Evolutionary conservation across 2,329 filamentous ascomycete species (phyloP).

Genomic region (Xylaria sp.): DNA sequence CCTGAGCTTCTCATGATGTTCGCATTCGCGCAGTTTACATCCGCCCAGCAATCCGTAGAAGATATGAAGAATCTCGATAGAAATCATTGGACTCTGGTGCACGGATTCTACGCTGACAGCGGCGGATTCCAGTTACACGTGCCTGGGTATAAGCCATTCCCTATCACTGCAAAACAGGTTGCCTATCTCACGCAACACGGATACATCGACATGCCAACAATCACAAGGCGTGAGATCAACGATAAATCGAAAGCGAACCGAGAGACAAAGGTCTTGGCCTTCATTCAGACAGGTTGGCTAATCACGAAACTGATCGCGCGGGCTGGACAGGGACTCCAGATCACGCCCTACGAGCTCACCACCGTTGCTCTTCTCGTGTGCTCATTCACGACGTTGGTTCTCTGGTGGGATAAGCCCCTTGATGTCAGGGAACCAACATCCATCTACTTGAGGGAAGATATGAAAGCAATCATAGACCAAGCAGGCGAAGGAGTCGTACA

Average conservation of each 20-base stretch:
- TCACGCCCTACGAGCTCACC: constrained; percentile 29
- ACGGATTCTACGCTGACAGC: constrained; percentile 33
- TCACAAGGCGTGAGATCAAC: constrained; percentile 25
- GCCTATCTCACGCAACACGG: constrained; percentile 20
- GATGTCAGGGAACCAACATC: constrained; percentile 24
- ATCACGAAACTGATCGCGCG: constrained; percentile 22
- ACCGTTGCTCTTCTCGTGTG: constrained; percentile 21
- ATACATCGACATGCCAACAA: constrained; percentile 23
- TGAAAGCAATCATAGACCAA: constrained; percentile 16
- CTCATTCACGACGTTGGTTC: constrained; percentile 21
- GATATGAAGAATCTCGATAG: constrained; percentile 20
- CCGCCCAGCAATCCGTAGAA: constrained; percentile 23
- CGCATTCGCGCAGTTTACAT: constrained; percentile 26
- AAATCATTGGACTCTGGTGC: constrained; percentile 19
- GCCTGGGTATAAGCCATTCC: constrained; percentile 11
- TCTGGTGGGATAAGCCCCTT: constrained; percentile 32
- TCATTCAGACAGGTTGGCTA: constrained; percentile 28
- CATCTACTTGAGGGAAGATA: background rate
- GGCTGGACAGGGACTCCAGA: constrained; percentile 17
- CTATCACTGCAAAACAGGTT: constrained; percentile 27
- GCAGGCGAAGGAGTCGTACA: background rate
- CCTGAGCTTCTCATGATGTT: constrained; percentile 30
- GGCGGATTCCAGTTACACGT: constrained; percentile 25
- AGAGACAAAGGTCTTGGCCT: constrained; percentile 19
- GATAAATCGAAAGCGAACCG: constrained; percentile 30